These are phyloP conservation scores for Schwanniomyces sp. DNA, from an alignment of 805 yeast genomes.

Conservation along the genomic window DNA sequence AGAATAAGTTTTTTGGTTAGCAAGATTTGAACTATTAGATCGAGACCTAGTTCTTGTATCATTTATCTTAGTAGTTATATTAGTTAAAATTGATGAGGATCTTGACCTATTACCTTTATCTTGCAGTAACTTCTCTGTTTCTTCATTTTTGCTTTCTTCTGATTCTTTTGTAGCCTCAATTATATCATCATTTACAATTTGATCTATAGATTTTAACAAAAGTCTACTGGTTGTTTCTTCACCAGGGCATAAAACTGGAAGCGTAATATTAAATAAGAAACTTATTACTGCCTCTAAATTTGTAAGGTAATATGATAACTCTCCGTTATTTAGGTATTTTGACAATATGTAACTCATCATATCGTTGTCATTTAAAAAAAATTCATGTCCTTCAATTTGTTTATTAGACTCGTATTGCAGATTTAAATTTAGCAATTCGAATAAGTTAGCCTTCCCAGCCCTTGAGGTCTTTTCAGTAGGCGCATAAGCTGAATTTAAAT, in stretches of 20 bases:
- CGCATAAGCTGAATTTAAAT: conserved; percentile 18
- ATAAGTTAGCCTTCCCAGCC: conserved; percentile 17
- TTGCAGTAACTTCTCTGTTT: conserved; percentile 9
- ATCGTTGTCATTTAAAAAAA: conserved; percentile 29
- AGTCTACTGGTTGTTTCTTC: conserved; percentile 12
- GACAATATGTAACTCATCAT: conserved; percentile 25
- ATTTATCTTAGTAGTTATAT: conserved; percentile 27
- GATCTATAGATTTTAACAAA: conserved; percentile 22
- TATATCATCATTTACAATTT: conserved; percentile 31
- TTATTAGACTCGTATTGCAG: conserved; percentile 12
- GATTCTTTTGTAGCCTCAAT: conserved; percentile 28
- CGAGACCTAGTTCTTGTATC: conserved; percentile 34
- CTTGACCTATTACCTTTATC: conserved; percentile 24
- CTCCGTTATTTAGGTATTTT: conserved; percentile 36
- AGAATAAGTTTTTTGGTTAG: conserved; percentile 15
- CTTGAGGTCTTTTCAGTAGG: conserved; percentile 15
- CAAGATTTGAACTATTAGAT: conserved; percentile 30
- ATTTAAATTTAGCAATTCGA: conserved; percentile 30
- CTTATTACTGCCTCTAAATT: conserved; percentile 42
- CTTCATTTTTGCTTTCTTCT: conserved; percentile 17
- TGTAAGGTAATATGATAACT: conserved; percentile 37
- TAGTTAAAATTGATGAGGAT: conserved; percentile 38
- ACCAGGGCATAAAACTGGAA: conserved; percentile 22
- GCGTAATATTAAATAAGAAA: conserved; percentile 35
- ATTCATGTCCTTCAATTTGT: conserved; percentile 9